phyloP scores from a whole-genome alignment of 352 stramenopile genomes.

The Phytophthora palmivora region DNA sequence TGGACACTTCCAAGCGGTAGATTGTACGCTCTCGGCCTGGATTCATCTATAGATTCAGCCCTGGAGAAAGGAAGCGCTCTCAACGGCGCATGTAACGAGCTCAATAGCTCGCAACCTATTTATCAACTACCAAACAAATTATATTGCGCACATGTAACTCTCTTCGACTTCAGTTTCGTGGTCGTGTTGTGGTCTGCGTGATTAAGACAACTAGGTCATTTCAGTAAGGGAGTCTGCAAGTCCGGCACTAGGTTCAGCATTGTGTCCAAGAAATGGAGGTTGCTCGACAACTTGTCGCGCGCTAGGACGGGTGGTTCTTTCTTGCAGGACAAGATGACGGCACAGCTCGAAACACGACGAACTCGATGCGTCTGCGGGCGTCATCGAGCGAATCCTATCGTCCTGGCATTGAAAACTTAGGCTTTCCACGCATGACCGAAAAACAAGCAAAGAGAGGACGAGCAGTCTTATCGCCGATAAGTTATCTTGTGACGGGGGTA shows the following conservation, averaged over 20 bases:
- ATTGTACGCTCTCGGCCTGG: slow-evolving; percentile 15
- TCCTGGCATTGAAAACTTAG: slow-evolving; percentile 27
- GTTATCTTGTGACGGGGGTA: slow-evolving; percentile 3
- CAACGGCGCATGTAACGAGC: slow-evolving; percentile 20
- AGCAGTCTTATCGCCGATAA: background rate
- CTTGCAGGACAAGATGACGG: slow-evolving; percentile 4
- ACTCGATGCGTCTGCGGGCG: slow-evolving; percentile 1
- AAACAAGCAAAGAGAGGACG: slow-evolving; percentile 9
- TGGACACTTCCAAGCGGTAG: slow-evolving; percentile 55
- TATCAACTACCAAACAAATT: slow-evolving; percentile 26
- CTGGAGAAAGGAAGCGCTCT: slow-evolving; percentile 10
- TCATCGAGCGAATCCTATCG: slow-evolving; percentile 21
- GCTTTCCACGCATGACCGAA: slow-evolving; percentile 9
- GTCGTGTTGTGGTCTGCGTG: background rate
- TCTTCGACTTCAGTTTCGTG: background rate
- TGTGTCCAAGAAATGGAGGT: too few relatives aligned
- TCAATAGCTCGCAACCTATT: slow-evolving; percentile 28
- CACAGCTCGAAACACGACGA: background rate
- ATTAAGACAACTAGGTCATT: background rate
- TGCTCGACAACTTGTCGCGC: too few relatives aligned
- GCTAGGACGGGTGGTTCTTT: too few relatives aligned
- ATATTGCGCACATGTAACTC: slow-evolving; percentile 19
- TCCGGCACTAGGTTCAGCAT: slow-evolving; percentile 2
- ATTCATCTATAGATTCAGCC: background rate
- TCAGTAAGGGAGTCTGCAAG: background rate